Percentiles rank a stretch among this genome's conserved stretches.
Evolutionary conservation across 2,329 filamentous ascomycete genomes (phyloP).

Genomic region (Stylonectria norvegica): DNA sequence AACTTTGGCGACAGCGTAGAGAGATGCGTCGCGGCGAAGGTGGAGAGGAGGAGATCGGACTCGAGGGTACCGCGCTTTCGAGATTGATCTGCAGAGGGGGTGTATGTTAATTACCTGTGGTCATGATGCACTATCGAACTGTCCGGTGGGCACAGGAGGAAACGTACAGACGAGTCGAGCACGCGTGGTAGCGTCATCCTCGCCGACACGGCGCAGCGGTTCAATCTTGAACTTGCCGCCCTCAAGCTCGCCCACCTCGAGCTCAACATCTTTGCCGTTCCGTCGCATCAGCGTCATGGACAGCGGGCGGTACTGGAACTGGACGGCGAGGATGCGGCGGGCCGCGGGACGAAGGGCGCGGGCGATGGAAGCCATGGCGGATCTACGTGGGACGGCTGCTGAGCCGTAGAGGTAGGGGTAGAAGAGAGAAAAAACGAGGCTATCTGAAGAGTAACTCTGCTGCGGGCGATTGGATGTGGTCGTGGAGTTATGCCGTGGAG

Average conservation of each 20-base stretch:
- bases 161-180: constrained; percentile 71
- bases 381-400: not conserved
- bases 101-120: not conserved
- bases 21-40: constrained; percentile 82
- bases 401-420: not conserved
- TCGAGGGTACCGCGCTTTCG: constrained; percentile 95
- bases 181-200: constrained; percentile 81
- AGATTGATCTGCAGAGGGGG: constrained; percentile 69
- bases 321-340: constrained; percentile 17
- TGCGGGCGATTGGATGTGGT: not conserved
- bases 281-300: constrained; percentile 19
- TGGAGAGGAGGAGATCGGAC: constrained; percentile 91
- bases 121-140: constrained; percentile 7
- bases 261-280: constrained; percentile 44
- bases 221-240: constrained; percentile 84
- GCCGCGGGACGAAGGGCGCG: constrained; percentile 18
- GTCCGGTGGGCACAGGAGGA: constrained; percentile 9
- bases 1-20: constrained; percentile 67
- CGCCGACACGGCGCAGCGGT: constrained; percentile 79
- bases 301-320: constrained; percentile 19
- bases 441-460: not conserved
- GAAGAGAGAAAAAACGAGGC: not conserved
- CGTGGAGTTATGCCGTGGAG: not conserved
- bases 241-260: constrained; percentile 82
- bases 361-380: constrained; percentile 21